Evolutionary conservation across 805 yeast genomes (phyloP).

Genomic region (Tetrapisispora phaffii): DNA sequence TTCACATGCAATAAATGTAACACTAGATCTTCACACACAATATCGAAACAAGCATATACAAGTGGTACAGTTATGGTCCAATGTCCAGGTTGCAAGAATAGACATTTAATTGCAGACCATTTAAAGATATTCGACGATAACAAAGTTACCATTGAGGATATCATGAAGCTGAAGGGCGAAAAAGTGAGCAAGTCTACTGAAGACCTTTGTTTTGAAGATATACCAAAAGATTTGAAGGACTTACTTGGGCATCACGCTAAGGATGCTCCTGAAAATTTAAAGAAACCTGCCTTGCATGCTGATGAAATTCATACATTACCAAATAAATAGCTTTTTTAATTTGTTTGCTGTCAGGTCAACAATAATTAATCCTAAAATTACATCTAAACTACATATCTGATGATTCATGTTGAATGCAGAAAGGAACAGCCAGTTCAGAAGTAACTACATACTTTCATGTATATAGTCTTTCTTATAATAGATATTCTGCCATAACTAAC

Average conservation of each 20-base stretch:
- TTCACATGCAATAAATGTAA: slow-evolving; percentile 87
- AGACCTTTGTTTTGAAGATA: slow-evolving; percentile 47
- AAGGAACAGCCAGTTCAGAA: too few relatives aligned
- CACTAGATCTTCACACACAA: slow-evolving; percentile 76
- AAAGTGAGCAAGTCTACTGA: slow-evolving; percentile 51
- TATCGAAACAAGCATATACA: slow-evolving; percentile 85
- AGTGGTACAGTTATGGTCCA: slow-evolving; percentile 79
- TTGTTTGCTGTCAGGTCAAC: too few relatives aligned
- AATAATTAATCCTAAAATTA: too few relatives aligned
- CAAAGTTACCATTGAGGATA: slow-evolving; percentile 64
- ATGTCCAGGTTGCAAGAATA: slow-evolving; percentile 82
- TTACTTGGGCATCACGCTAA: slow-evolving; percentile 57
- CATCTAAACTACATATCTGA: too few relatives aligned
- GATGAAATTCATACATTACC: slow-evolving; percentile 15
- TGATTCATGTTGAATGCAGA: too few relatives aligned
- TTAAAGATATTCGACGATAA: slow-evolving; percentile 74
- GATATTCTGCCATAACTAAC: too few relatives aligned
- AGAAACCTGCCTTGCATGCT: slow-evolving; percentile 11
- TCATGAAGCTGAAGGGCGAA: slow-evolving; percentile 68
- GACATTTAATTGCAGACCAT: slow-evolving; percentile 89
- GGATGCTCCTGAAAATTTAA: slow-evolving; percentile 46
- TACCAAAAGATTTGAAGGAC: slow-evolving; percentile 24
- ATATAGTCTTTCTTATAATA: too few relatives aligned
- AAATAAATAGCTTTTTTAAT: background rate
- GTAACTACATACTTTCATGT: too few relatives aligned